phyloP scores from a whole-genome alignment of 169 alveolate species.

The Amoebophrya sp. region DNA sequence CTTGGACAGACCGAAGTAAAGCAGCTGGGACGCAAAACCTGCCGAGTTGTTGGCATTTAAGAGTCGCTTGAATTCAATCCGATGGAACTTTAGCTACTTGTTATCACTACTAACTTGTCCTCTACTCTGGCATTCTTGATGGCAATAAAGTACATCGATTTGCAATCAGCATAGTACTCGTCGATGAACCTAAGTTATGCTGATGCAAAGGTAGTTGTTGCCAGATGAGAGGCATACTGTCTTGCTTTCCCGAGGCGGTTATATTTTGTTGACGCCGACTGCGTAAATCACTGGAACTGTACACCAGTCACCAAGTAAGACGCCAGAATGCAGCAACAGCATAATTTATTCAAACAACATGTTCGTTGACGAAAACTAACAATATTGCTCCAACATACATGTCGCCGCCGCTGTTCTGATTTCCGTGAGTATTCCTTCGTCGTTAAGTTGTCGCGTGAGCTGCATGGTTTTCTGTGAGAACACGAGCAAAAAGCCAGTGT shows the following conservation, averaged over 20 bases:
- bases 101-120: background rate
- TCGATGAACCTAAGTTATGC: too few relatives aligned
- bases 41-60: background rate
- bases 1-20: background rate
- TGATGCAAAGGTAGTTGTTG: background rate
- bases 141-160: background rate
- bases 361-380: background rate
- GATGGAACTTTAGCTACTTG: background rate
- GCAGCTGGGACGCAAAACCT: background rate
- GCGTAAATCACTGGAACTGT: too few relatives aligned
- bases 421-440: background rate
- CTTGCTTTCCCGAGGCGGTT: too few relatives aligned
- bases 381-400: background rate
- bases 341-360: background rate
- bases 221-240: too few relatives aligned
- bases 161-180: too few relatives aligned
- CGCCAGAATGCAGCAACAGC: background rate
- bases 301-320: background rate
- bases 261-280: too few relatives aligned
- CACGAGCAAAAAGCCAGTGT: background rate
- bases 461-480: background rate
- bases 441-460: background rate
- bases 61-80: background rate
- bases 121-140: background rate
- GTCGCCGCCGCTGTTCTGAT: background rate